Percentiles rank a stretch among this genome's conserved stretches.
Evolutionary conservation across 2,329 filamentous ascomycete species (phyloP).

Genomic region (Pseudocercospora musae): DNA sequence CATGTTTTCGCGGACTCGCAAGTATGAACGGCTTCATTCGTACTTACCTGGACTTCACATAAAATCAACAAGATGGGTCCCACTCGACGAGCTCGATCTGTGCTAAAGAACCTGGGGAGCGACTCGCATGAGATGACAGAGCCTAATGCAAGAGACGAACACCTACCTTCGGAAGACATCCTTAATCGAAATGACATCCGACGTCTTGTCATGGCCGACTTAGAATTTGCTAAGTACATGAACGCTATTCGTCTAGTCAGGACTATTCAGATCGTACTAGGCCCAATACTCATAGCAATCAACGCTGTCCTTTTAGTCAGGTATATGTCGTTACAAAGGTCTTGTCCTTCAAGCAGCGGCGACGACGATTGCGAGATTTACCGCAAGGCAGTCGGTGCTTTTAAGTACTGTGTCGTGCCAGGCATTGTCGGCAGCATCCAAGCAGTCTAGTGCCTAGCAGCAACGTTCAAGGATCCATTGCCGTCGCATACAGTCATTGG

Average conservation of each 20-base stretch:
- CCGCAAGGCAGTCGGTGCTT: conserved; percentile 2
- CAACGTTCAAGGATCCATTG: neutral
- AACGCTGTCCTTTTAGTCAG: neutral
- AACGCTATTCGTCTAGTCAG: neutral
- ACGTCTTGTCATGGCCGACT: neutral
- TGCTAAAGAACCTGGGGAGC: neutral
- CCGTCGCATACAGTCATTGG: neutral
- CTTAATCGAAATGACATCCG: neutral
- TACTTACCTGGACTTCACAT: neutral
- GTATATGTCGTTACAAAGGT: neutral
- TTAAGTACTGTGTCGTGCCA: neutral
- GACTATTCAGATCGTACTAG: neutral
- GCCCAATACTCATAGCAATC: neutral
- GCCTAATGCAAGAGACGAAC: neutral
- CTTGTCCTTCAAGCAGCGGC: neutral
- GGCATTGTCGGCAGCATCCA: neutral
- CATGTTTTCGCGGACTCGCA: neutral
- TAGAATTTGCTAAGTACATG: neutral
- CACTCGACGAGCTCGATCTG: conserved; percentile 1
- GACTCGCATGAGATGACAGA: neutral
- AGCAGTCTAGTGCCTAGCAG: neutral
- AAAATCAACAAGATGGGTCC: neutral
- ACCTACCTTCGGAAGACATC: neutral
- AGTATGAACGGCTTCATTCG: neutral
- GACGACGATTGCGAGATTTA: neutral